Conservation (phyloP, 2,329 filamentous ascomycete species). For the Hypocreales sp. region DNA sequence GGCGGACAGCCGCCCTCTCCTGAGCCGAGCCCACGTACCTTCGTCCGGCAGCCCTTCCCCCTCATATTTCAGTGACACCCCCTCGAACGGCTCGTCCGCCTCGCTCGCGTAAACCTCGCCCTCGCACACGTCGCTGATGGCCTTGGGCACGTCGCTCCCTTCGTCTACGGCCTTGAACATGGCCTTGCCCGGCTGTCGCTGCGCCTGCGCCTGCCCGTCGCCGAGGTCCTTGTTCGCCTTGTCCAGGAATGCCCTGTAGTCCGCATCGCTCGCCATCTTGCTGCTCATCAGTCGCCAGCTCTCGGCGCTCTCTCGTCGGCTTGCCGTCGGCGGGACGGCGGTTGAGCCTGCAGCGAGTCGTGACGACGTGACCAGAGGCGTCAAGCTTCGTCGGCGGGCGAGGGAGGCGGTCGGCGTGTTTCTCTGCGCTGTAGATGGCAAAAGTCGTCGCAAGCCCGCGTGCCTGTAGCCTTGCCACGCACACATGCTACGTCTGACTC, state of each 20-base stretch:
- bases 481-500: neutral
- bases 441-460: no score
- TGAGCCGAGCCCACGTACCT: conserved; percentile 25
- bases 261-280: conserved; percentile 59
- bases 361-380: no score
- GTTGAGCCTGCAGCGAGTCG: neutral
- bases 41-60: conserved; percentile 41
- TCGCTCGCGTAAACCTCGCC: conserved; percentile 61
- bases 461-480: neutral
- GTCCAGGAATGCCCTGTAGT: conserved; percentile 72
- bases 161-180: conserved; percentile 36
- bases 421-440: no score
- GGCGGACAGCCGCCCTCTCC: neutral
- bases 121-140: conserved; percentile 32
- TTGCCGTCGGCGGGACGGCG: neutral
- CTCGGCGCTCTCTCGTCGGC: conserved; percentile 6
- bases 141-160: conserved; percentile 43
- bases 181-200: conserved; percentile 5
- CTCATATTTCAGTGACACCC: conserved; percentile 51
- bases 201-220: conserved; percentile 17
- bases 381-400: no score
- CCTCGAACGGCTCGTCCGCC: conserved; percentile 72
- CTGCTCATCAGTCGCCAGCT: conserved; percentile 2
- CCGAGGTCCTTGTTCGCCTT: conserved; percentile 73
- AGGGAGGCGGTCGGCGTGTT: no score